Evolutionary conservation across 1,284 basidiomycete genomes (phyloP), one percentile per base, ranked within the genome.

Genomic region (Trichosporon asahii): DNA sequence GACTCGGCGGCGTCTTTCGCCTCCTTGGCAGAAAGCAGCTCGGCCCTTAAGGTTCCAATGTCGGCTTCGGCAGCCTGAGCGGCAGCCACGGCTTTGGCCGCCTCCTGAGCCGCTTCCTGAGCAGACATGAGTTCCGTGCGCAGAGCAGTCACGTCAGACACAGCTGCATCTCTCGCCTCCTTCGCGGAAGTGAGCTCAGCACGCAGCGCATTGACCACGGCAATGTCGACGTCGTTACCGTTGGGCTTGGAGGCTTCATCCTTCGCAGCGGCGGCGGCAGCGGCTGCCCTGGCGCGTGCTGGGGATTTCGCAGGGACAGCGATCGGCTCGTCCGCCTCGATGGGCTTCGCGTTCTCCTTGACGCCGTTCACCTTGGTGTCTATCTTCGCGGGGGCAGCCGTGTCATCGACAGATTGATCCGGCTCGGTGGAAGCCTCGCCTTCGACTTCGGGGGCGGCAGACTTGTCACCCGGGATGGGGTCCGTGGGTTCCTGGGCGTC

Each of bases 41-140:
- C 57, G 18, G 14, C 57, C 27, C 29, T 29, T 9, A 61, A n/a
- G 29, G 3, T 4, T 18, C 29, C 57, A 12, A 61, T 12, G 57
- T 61, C 57, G 18, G 57, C 57, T n/a, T 61, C 57, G 21, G 68
- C 64, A n/a, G 55, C 35, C 27, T 46, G 40, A 5, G 65, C 68
- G 18, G 53, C 53, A 5, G 44, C 29, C 3, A 57, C 64, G 7
- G 65, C 68, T 12, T 69, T 61, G 15, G 57, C 57, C 29, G 57
- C 57, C 27, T 61, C 29, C 57, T 61, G 57, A 18, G 57, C 57
- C 12, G 57, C 27, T 12, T 61, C 27, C 57, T 61, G 57, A 18
- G 57, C 57, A n/a, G 57, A 31, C 6, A 18, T 18, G 57, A 61
- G 29, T 18, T 61, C 57, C 8, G 57, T 31, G 18, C 27, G 57